Evolutionary conservation across 2,329 filamentous ascomycete genomes (phyloP), one percentile per base, ranked within the genome.

Genomic region (Colletotrichum tamarilloi): DNA sequence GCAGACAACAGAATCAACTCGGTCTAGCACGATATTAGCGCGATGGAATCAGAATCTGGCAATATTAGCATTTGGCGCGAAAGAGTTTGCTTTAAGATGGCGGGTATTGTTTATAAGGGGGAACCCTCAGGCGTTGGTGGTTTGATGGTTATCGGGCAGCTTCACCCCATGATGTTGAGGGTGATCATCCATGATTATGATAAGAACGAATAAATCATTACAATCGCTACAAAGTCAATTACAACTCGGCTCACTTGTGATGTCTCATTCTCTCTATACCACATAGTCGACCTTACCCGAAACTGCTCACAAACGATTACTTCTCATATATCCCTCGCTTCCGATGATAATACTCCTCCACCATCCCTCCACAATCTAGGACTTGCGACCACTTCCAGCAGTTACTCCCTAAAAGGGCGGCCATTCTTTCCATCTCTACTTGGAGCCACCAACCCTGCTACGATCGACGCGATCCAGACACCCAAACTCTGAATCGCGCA

Each of bases 251-350:
- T 2, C 3, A 2, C 4, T 16, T 22, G 42, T 49, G 42, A 49
- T 3, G 3, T n/a, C 1, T 42, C 12, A 30, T 1, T 0, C 2
- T 38, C 35, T 38, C 0, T 9, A 5, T 2, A 42, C 38, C 38
- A 6, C 4, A 42, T 24, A 1, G 0, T 1, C 4, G 30, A 32
- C 1, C 9, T 11, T 1, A 32, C 8, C 4, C 2, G 2, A 4
- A 11, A 2, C 1, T 4, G 30, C 30, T 32, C 9, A 11, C 30
- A 32, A 32, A 26, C 26, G 26, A 32, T 11, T 32, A 4, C 30
- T 11, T 32, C 8, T 32, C 30, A 11, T 11, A 11, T 3, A 32
- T 9, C 8, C 8, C 9, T 11, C 30, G 30, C 2, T 32, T 32
- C 30, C 30, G 30, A 16, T 5, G 35, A 38, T 12, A 5, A 14